Percentiles rank a stretch among this genome's conserved stretches.
phyloP scores from a whole-genome alignment of 768 basidiomycete genomes.

The Suillus ampliporus region DNA sequence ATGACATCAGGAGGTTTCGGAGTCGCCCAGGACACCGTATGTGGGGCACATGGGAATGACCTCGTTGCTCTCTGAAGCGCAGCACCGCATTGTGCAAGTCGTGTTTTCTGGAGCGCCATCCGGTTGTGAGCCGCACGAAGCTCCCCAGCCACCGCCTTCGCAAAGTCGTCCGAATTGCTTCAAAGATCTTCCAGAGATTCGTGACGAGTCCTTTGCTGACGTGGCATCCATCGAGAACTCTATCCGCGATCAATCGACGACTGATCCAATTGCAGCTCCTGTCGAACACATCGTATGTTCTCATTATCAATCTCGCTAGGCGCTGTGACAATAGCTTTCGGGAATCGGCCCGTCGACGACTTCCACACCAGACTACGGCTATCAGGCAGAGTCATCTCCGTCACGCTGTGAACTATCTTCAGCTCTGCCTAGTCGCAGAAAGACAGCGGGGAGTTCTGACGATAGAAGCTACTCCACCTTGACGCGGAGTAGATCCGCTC shows the following conservation, averaged over 20 bases:
- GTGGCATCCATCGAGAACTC: not conserved
- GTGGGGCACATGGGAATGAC: not conserved
- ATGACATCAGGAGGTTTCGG: conserved; percentile 6
- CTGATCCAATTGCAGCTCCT: not conserved
- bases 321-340: not conserved
- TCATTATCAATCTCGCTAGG: not conserved
- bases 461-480: not conserved
- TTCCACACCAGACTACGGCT: not conserved
- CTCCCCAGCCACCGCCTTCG: not conserved
- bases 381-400: not conserved
- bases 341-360: not conserved
- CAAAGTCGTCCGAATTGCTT: not conserved
- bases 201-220: not conserved
- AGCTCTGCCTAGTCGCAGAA: not conserved
- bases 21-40: not conserved
- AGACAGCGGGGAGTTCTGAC: not conserved
- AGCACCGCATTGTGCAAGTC: conserved; percentile 3
- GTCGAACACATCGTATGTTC: not conserved
- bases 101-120: conserved; percentile 4
- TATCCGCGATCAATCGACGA: not conserved
- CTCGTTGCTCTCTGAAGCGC: conserved; percentile 3
- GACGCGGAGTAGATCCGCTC: not conserved
- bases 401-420: not conserved
- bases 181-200: conserved; percentile 11
- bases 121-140: not conserved